Percentiles rank a stretch among this genome's conserved stretches.
Evolutionary conservation across 1,284 basidiomycete species (phyloP).

Genomic region (Irpex sp.): DNA sequence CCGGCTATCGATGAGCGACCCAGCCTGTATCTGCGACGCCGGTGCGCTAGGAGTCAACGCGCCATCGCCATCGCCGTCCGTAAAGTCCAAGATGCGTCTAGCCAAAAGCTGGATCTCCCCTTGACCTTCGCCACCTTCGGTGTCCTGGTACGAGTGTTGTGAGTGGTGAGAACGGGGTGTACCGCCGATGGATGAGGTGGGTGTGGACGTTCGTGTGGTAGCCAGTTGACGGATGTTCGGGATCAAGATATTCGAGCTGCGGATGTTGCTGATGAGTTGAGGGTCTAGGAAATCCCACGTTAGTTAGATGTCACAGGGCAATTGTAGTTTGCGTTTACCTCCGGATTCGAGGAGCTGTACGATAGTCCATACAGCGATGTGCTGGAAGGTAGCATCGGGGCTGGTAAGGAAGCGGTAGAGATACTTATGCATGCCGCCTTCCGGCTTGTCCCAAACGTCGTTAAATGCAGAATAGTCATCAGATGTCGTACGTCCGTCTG

Average conservation of each 20-base stretch:
- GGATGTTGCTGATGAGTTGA: slow-evolving; percentile 88
- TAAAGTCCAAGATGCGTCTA: slow-evolving; percentile 81
- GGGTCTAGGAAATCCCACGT: slow-evolving; percentile 52
- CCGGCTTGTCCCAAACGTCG: slow-evolving; percentile 97
- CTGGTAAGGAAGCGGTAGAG: slow-evolving; percentile 93
- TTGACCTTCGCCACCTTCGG: slow-evolving; percentile 78
- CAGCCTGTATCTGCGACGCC: slow-evolving; percentile 61
- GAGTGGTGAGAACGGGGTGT: slow-evolving; percentile 75
- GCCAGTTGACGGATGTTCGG: slow-evolving; percentile 84
- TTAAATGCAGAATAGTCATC: slow-evolving; percentile 99
- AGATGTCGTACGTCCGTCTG: slow-evolving; percentile 73
- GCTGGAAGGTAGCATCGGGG: slow-evolving; percentile 98
- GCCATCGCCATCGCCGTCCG: slow-evolving; percentile 68
- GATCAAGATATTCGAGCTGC: slow-evolving; percentile 75
- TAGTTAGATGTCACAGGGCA: slow-evolving; percentile 2
- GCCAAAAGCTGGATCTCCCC: slow-evolving; percentile 87
- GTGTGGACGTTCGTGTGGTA: slow-evolving; percentile 67
- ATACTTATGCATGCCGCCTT: slow-evolving; percentile 96
- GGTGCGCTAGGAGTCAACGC: slow-evolving; percentile 56
- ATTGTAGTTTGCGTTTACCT: slow-evolving; percentile 40
- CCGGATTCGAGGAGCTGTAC: slow-evolving; percentile 95
- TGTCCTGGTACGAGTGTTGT: slow-evolving; percentile 72
- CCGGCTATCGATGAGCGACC: slow-evolving; percentile 38
- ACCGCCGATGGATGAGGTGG: slow-evolving; percentile 63
- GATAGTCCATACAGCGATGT: slow-evolving; percentile 99